A percentile compares a stretch with the other conserved stretches of the same genome.
Evolutionary conservation across 306 rosid genomes (phyloP).

Genomic region (Prunus armeniaca): DNA sequence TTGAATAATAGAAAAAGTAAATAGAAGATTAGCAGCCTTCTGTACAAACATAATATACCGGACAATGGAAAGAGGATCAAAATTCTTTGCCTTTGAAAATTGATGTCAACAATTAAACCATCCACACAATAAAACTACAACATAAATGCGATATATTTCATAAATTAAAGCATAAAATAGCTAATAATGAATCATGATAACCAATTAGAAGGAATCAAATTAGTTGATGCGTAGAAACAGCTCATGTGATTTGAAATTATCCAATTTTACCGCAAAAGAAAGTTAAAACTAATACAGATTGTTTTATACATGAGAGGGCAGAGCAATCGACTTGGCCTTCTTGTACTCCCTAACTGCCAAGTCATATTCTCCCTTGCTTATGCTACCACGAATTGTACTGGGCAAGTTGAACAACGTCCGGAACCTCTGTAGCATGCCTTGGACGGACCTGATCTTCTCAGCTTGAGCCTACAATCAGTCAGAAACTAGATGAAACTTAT

Average conservation of each 20-base stretch:
- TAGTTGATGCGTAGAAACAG: not conserved
- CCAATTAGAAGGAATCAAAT: not conserved
- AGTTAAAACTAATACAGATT: slow-evolving; percentile 7
- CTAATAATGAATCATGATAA: not conserved
- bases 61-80: not conserved
- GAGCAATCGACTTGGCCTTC: slow-evolving; percentile 95
- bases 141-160: not conserved
- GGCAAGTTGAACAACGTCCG: slow-evolving; percentile 94
- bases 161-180: not conserved
- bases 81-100: not conserved
- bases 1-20: slow-evolving; percentile 25
- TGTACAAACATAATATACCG: not conserved
- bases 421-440: slow-evolving; percentile 99
- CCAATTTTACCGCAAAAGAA: not conserved
- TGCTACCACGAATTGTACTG: slow-evolving; percentile 88
- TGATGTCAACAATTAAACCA: not conserved
- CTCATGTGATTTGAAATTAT: not conserved
- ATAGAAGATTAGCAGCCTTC: not conserved
- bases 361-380: slow-evolving; percentile 96
- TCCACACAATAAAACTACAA: not conserved
- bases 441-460: slow-evolving; percentile 95
- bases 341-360: slow-evolving; percentile 99
- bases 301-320: slow-evolving; percentile 84
- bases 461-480: slow-evolving; percentile 79
- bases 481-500: slow-evolving; percentile 21